Evolutionary conservation across 768 basidiomycete genomes (phyloP), one percentile per base, ranked within the genome.

Genomic region (Asterophora lycoperdoides): DNA sequence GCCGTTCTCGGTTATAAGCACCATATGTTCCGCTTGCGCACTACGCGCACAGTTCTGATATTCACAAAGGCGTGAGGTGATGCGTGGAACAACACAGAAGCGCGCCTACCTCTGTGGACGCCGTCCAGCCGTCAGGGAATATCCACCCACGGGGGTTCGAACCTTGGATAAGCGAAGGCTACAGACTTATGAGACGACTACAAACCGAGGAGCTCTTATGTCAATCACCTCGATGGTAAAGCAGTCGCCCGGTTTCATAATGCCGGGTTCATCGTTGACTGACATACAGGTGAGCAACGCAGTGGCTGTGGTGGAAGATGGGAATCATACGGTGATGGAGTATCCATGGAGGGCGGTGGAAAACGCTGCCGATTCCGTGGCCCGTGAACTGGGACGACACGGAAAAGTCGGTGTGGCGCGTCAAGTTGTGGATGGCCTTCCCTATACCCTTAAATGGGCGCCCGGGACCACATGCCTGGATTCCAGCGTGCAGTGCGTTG

Each of bases 81-180:
- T 3, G 19, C 19, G 14, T 19, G 14, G 14, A 9, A 8, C 14
- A 29, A 8, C 1, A 20, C 28, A 15, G 37, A 36, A 26, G 49
- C 1, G 9, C 8, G 49, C 79, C 46, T 60, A 83, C 93, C 72
- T 88, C 83, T 0, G 92, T 93, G 0, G 88, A 87, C n/a, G 86
- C 83, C 2, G 91, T 93, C 93, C 93, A 95, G 19, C 89, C 90
- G 61, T 95, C 93, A 2, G 89, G 89, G 64, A 89, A 94, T 49
- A 90, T 79, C 80, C 84, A 86, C 2, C 80, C 80, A 19, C 68
- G 62, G 0, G 89, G 74, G 48, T 87, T 73, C 5, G 69, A 64
- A 9, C 92, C 92, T 67, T 92, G 87, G 10, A 94, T 76, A 28
- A 95, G 70, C 40, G 75, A 75, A 3, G 92, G 92, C 86, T 90